Evolutionary conservation across 2,329 filamentous ascomycete species (phyloP), one percentile per base, ranked within the genome.

Genomic region (Neopestalotiopsis sp.): DNA sequence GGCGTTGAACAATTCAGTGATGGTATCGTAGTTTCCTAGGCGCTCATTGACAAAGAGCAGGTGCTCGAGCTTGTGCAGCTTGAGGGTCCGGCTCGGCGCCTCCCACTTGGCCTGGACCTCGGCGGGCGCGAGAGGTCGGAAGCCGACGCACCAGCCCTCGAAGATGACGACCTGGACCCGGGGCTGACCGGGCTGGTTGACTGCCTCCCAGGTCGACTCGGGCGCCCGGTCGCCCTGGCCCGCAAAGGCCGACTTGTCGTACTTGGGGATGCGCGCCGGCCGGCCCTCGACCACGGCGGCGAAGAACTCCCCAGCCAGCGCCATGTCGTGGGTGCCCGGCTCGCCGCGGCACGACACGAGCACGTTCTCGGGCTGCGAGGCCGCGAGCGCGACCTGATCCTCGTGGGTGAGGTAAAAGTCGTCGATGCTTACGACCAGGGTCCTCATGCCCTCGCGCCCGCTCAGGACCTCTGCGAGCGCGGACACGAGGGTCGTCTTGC

Each of bases 61-160:
- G 71, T 89, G 81, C 68, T 84, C 82, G 3, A 88, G 81, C 14
- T 76, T 75, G 76, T 90, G 85, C 69, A 71, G 79, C 74, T 79
- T 81, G 59, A 86, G 84, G 42, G 78, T 88, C 77, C 78, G 88
- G 79, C 78, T 86, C 73, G 81, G 81, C 66, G 83, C 80, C 79
- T 85, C 87, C 76, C 84, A 82, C 73, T 85, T 85, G 3, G 89
- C 78, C 34, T 85, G 84, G 4, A 88, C 78, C 5, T 86, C 84
- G n/a, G 81, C 77, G 0, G 85, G 79, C 38, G 82, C 74, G 13
- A 95, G 79, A 0, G 91, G 80, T 5, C 90, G 89, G 81, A 97
- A 97, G 2, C 94, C 95, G 13, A 97, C 90, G 79, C 92, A 96
- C 95, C 94, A 97, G 20, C 95, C 94, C 79, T 98, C 94, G 71